Base-by-base conservation (phyloP, 306 rosid genomes). In the Cicer bijugum region DNA sequence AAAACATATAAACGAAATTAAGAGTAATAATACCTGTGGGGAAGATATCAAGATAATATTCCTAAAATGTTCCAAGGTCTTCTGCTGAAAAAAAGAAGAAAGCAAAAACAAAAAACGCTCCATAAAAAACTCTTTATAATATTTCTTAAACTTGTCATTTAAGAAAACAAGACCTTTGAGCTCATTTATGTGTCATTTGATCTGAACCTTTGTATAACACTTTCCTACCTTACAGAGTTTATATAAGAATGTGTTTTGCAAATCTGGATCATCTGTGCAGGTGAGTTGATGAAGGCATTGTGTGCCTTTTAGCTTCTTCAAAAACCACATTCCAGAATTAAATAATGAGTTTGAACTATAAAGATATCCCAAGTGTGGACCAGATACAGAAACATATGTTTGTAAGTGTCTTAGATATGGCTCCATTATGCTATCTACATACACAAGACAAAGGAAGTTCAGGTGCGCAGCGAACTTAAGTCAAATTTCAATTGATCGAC, bases 311-410 rank as follows among this genome's bases (percentile, higher is more conserved):
- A 91, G 80, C 83, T 85, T 93, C 93, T 91, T 93, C 88, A 91
- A 81, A 83, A 93, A 81, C 98, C 98, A 93, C 76, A 93, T 77
- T 62, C 98, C 97, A 66, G 98, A 93, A 78, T 91, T 93, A 75
- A 93, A 93, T 76, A 91, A 84, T 9, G 97, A 88, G 83, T 93
- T 91, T n/a, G 98, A 88, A 85, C 94, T 88, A 80, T 93, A 93
- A 56, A 93, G 97, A 85, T 93, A 93, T 43, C 98, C 98, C 84
- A 93, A 83, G 85, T 93, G 98, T 38, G 98, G 98, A 67, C 97
- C 98, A 55, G 98, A 93, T 84, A 93, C 80, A 59, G 98, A 93
- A 79, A 91, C 88, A 82, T 93, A 93, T 2, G 90, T 87, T 64
- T 91, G 60, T 33, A 93, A 88, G 86, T 82, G 78, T 61, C 83